Evolutionary conservation across 768 basidiomycete genomes (phyloP), one percentile per base, ranked within the genome.

Genomic region (Fistulinella prunicolor): DNA sequence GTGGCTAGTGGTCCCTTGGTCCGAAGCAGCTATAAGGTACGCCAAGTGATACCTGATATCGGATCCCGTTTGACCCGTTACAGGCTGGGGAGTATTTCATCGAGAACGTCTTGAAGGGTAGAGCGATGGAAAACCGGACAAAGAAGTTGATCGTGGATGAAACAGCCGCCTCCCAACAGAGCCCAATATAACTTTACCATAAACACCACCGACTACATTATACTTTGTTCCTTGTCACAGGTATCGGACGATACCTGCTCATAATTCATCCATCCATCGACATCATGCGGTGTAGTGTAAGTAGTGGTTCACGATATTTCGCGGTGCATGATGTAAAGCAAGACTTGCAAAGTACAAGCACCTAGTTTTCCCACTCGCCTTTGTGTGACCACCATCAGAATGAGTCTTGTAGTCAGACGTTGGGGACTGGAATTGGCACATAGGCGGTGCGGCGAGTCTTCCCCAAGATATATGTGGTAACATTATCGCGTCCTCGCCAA

Each of bases 21-120:
- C 38, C 78, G 96, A 48, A 95, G 92, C 60, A 94, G 90, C 63
- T 99, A 98, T 68, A 98, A 98, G 86, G 94, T 90, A 57, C 56
- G 78, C 58, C 44, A 28, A 9, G 9, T 34, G 28, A 30, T 17
- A 28, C 16, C 19, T 19, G 35, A 4, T 29, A 14, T 39, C 19
- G 30, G 42, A 35, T 4, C 22, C 22, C 44, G 32, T 47, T 42
- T 56, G 42, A 55, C 39, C 21, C 26, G 17, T 28, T 46, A 23
- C 49, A 95, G 93, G 94, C 94, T n/a, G 94, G 94, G 21, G 94
- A 97, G 64, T 95, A 81, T 65, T 97, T 86, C 70, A 90, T 97
- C 32, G 91, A 94, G 69, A 95, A 94, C 59, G 86, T 95, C 4
- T 69, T 93, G 50, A 80, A 78, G 52, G 80, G 80, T 10, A 86